Conservation (phyloP, 768 basidiomycete species). For the Obba rivulosa region DNA sequence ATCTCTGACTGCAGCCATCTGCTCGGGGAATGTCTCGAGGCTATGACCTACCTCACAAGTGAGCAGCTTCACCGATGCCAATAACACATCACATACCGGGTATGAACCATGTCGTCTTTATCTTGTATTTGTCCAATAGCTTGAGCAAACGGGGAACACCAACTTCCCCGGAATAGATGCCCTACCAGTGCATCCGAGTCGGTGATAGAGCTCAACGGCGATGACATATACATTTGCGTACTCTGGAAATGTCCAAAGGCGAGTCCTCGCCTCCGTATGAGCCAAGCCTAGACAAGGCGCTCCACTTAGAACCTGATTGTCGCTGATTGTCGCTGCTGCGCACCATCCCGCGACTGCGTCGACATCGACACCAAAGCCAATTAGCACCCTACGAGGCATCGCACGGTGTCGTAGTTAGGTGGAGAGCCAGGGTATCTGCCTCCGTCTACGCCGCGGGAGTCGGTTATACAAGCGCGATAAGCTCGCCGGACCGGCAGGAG, state of each 20-base stretch:
- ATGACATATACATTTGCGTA: slow-evolving; percentile 16
- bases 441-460: neutral
- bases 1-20: slow-evolving; percentile 66
- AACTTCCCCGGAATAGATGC: slow-evolving; percentile 74
- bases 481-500: no score
- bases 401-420: neutral
- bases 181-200: slow-evolving; percentile 25
- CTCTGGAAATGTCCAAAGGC: slow-evolving; percentile 62
- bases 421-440: neutral
- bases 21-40: slow-evolving; percentile 66
- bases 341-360: slow-evolving; percentile 77
- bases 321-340: slow-evolving; percentile 5
- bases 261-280: slow-evolving; percentile 75
- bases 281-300: slow-evolving; percentile 43
- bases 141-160: slow-evolving; percentile 64
- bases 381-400: slow-evolving; percentile 53
- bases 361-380: slow-evolving; percentile 67
- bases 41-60: slow-evolving; percentile 45
- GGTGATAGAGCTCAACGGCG: neutral
- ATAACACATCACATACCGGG: slow-evolving; percentile 38
- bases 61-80: neutral
- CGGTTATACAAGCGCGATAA: neutral
- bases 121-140: slow-evolving; percentile 65
- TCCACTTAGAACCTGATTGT: neutral
- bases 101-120: slow-evolving; percentile 71